Conservation (phyloP, 371 early-diverging fungal species). For the Actinomortierella wolfii region DNA sequence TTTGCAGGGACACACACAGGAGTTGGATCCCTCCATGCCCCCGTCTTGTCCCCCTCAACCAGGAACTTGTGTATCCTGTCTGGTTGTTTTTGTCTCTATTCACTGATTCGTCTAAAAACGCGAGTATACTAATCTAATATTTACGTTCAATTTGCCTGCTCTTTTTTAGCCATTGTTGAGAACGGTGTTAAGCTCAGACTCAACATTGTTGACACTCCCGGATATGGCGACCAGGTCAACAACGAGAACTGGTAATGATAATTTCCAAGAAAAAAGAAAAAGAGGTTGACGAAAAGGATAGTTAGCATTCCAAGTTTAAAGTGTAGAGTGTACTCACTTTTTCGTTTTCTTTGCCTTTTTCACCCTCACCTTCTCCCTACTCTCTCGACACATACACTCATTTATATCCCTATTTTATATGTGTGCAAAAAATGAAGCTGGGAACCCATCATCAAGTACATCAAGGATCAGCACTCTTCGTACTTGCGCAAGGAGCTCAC, state of each 20-base stretch:
- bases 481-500: constrained; percentile 89
- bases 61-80: too few species aligned
- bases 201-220: constrained; percentile 86
- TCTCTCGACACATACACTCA: too few species aligned
- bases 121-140: too few species aligned
- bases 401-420: too few species aligned
- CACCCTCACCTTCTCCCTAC: too few species aligned
- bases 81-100: too few species aligned
- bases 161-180: constrained; percentile 74
- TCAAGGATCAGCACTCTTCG: constrained; percentile 90
- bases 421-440: too few species aligned
- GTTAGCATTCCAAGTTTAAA: not conserved
- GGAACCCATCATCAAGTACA: constrained; percentile 90
- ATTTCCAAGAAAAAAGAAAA: not conserved
- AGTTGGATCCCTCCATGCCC: too few species aligned
- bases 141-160: not conserved
- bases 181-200: constrained; percentile 83
- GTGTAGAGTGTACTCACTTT: not conserved
- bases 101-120: too few species aligned
- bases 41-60: too few species aligned
- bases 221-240: constrained; percentile 84
- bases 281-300: not conserved
- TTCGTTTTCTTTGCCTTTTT: constrained; percentile 1
- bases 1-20: too few species aligned
- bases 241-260: constrained; percentile 79